Base-by-base conservation (phyloP, 805 yeast genomes). In the Pichia gijzeniarum region DNA sequence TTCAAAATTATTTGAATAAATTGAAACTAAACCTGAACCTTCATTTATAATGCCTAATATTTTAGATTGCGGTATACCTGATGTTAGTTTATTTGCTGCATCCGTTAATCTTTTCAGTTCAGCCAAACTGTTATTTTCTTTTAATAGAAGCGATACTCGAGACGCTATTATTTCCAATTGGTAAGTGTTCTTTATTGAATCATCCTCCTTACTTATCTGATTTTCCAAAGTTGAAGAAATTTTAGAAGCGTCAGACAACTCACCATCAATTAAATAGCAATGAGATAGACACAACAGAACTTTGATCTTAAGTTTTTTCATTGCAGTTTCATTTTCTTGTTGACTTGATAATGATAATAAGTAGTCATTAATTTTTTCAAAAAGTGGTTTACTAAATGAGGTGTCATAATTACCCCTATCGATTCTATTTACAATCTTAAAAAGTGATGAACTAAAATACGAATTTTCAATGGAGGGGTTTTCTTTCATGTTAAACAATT, bases 31-130 rank as follows among this genome's bases (percentile, higher is more conserved):
- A 2, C 89, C 95, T 0, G 88, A 86, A 52, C 87, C 80, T 59
- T 85, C 91, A 49, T 78, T 73, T 21, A 86, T 74, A n/a, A 82
- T 74, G 1, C 91, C 95, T 61, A 80, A 68, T 22, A 83, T 79
- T 40, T 74, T 69, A 1, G 95, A 89, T 56, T 87, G 95, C 1
- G 89, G 84, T 2, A 84, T 80, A 2, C 86, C 84, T 0, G 80
- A 68, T 7, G 75, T 72, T 18, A 80, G 66, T 5, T 61, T 51
- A n/a, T 66, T 51, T 0, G 82, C 69, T 48, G 75, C 65, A 22
- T 68, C 62, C 51, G 82, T 77, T 18, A 80, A 65, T 40, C 70
- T 65, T 43, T 70, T 69, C 36, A 83, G 45, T 36, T 62, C 59
- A 3, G 44, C 30, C 3, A 67, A 49, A 27, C 68, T 53, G 22